Conservation (phyloP, 331 rosid species). For the Cucumis variabilis region DNA sequence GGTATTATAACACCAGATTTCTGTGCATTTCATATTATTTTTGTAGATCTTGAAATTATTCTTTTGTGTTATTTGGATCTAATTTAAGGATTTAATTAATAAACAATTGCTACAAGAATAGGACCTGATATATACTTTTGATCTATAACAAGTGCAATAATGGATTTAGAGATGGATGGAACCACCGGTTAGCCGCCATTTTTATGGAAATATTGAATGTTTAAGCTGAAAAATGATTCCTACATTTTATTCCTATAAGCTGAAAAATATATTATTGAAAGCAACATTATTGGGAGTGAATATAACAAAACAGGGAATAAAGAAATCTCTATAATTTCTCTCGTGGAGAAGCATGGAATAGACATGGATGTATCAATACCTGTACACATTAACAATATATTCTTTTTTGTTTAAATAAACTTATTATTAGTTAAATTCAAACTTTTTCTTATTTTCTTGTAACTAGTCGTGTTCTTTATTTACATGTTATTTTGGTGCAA, state of each 20-base stretch:
- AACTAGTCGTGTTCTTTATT: not conserved
- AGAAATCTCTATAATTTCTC: constrained; percentile 63
- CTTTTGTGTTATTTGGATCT: not conserved
- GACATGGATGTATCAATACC: constrained; percentile 98
- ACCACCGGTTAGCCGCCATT: not conserved
- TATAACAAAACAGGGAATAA: not conserved
- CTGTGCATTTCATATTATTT: not conserved
- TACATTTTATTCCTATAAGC: not conserved
- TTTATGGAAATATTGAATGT: not conserved
- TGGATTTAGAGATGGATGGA: constrained; percentile 13
- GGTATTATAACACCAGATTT: too few relatives aligned
- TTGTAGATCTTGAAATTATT: not conserved
- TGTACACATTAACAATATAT: constrained; percentile 95
- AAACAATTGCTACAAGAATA: not conserved
- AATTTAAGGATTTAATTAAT: not conserved
- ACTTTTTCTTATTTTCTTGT: not conserved
- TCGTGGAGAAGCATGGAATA: constrained; percentile 96
- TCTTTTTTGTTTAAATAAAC: not conserved
- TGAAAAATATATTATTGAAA: not conserved
- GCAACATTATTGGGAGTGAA: not conserved
- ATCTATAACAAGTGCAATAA: not conserved
- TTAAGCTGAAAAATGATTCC: not conserved
- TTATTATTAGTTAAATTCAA: not conserved
- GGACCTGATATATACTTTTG: not conserved
- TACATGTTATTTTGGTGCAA: not conserved